Evolutionary conservation across 78 protist genomes (phyloP), one percentile per base, ranked within the genome.

Genomic region (Dictyostelium purpureum): DNA sequence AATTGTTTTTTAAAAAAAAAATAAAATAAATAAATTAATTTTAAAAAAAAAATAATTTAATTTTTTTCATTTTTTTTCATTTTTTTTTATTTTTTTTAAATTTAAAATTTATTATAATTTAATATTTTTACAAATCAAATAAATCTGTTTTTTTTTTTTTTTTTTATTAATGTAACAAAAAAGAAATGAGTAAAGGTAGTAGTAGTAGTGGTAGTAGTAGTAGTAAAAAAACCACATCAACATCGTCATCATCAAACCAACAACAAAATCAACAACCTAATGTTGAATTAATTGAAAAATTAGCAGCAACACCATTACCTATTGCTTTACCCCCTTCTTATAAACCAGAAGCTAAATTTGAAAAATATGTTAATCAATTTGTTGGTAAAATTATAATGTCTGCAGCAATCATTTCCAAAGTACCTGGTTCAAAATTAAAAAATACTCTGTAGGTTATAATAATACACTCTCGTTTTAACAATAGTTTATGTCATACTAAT

Each of bases 291-390:
- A 57, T 85, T 6, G 82, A 85, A 18, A 70, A 85, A n/a, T 26
- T 85, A 42, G 24, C 92, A 73, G 21, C 80, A 12, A n/a, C 21
- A 73, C 71, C 92, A 2, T n/a, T 85, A 14, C 92, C 92, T 1
- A 85, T 85, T 10, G 49, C 77, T 4, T 61, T 85, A 66, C 92
- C 92, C 12, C 92, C 92, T 6, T 85, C 92, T n/a, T 73, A 73
- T 59, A 85, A 85, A 59, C 80, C 92, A n/a, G 92, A 85, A 42
- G 92, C 92, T 31, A 85, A 85, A 52, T 85, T 33, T 73, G 92
- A 85, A 9, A 70, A 61, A 61, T 85, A 85, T 73, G 66, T 85
- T 2, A 85, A 70, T 61, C 92, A 85, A 59, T 57, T 74, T n/a
- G 92, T 85, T 1, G 92, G 92, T 5, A 85, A 85, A 79, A 31